phyloP scores from a whole-genome alignment of 345 rosid genomes.

The Streptanthus diversifolius region DNA sequence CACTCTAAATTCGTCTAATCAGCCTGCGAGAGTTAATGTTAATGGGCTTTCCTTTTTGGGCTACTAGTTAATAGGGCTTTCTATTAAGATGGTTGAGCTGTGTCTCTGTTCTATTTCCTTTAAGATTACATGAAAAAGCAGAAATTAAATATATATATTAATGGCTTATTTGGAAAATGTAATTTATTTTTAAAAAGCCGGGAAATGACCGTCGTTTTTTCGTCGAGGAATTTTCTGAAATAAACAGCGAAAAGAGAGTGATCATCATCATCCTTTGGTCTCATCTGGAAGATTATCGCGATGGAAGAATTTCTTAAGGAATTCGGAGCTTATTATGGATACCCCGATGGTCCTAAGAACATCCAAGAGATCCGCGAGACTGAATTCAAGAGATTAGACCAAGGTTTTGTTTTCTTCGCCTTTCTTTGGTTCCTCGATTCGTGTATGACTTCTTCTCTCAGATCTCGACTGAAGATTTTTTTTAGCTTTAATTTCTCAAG shows the following conservation, averaged over 20 bases:
- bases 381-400: constrained; percentile 75
- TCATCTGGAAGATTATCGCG: background rate
- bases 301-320: constrained; percentile 60
- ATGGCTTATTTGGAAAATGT: background rate
- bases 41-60: constrained; percentile 8
- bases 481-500: too few species aligned
- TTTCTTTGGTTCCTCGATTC: background rate
- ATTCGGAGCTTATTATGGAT: constrained; percentile 73
- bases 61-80: background rate
- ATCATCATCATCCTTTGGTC: background rate
- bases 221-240: constrained; percentile 15
- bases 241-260: background rate
- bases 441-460: background rate
- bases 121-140: background rate
- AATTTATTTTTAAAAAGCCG: constrained; percentile 22
- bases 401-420: constrained; percentile 31
- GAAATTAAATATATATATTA: background rate
- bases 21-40: background rate
- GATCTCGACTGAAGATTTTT: too few species aligned
- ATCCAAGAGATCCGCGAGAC: constrained; percentile 69
- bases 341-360: constrained; percentile 66
- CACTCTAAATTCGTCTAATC: background rate
- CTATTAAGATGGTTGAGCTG: background rate
- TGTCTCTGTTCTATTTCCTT: background rate
- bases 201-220: constrained; percentile 13